Evolutionary conservation across 305 asterid species (phyloP).

Genomic region (Fraxinus dipetala): DNA sequence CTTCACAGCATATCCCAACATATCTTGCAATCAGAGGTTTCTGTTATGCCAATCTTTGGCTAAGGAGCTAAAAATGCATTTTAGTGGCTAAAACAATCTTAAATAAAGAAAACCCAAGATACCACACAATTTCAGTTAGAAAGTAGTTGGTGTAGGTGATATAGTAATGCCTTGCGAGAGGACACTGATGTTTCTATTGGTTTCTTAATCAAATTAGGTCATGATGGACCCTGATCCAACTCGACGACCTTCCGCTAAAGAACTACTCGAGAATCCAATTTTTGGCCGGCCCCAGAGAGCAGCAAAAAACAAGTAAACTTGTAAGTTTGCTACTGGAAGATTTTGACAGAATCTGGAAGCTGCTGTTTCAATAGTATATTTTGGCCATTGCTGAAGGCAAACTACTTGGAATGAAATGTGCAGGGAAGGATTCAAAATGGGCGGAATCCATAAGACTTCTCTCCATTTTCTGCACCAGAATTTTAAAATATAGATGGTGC

Average conservation of each 20-base stretch:
- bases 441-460: slow-evolving; percentile 7
- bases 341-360: slow-evolving; percentile 14
- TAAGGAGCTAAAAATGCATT: neutral
- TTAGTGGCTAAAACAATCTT: neutral
- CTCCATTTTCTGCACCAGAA: slow-evolving; percentile 35
- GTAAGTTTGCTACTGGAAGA: slow-evolving; percentile 2
- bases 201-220: slow-evolving; percentile 35
- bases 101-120: neutral
- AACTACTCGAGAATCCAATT: slow-evolving; percentile 58
- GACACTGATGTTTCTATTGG: slow-evolving; percentile 5
- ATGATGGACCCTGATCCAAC: slow-evolving; percentile 87
- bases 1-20: neutral
- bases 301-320: slow-evolving; percentile 28
- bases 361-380: slow-evolving; percentile 11
- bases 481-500: slow-evolving; percentile 38
- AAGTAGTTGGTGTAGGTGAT: neutral
- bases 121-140: neutral
- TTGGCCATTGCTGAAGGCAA: slow-evolving; percentile 7
- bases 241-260: slow-evolving; percentile 71
- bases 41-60: neutral
- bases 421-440: neutral
- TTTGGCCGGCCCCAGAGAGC: slow-evolving; percentile 45
- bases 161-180: neutral
- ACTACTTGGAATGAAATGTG: neutral
- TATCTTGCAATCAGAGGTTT: neutral